A percentile compares a stretch with the other conserved stretches of the same genome.
These are phyloP conservation scores for Ceriops decandra DNA, from an alignment of 345 rosid genomes.

Conservation along the genomic window DNA sequence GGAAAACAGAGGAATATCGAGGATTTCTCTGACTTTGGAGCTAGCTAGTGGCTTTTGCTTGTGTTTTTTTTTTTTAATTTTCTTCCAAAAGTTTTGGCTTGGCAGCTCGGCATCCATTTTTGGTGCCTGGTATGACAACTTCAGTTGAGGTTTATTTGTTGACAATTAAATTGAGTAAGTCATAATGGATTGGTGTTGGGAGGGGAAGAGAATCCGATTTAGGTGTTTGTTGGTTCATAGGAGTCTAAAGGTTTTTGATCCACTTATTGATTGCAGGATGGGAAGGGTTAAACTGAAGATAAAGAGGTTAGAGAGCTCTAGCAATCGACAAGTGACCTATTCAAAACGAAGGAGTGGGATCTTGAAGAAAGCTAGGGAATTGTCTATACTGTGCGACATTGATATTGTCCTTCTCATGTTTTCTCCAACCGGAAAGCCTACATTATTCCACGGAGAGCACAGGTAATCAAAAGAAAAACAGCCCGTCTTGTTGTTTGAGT, in stretches of 20 bases:
- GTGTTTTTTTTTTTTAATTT: background rate
- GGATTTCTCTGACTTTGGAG: background rate
- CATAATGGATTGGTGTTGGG: background rate
- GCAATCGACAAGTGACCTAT: conserved; percentile 70
- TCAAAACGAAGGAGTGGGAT: conserved; percentile 77
- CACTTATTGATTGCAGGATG: conserved; percentile 42
- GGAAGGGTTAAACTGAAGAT: conserved; percentile 92
- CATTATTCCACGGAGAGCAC: conserved; percentile 64
- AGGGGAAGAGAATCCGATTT: background rate
- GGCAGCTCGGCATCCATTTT: conserved; percentile 7
- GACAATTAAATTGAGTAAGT: conserved; percentile 31
- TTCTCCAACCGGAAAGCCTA: conserved; percentile 73
- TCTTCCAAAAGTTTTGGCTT: conserved; percentile 6
- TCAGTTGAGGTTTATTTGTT: conserved; percentile 19
- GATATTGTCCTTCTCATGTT: conserved; percentile 84
- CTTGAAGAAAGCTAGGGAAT: conserved; percentile 84
- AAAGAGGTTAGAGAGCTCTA: conserved; percentile 71
- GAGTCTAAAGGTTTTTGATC: background rate
- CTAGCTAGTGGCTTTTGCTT: background rate
- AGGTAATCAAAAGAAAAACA: conserved; percentile 36
- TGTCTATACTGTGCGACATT: conserved; percentile 77
- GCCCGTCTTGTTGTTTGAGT: background rate
- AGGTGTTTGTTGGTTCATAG: background rate
- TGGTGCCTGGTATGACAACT: conserved; percentile 35
- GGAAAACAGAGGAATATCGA: too few relatives aligned